Base-by-base conservation (phyloP, 345 rosid species). In the Arabidopsis suecica region DNA sequence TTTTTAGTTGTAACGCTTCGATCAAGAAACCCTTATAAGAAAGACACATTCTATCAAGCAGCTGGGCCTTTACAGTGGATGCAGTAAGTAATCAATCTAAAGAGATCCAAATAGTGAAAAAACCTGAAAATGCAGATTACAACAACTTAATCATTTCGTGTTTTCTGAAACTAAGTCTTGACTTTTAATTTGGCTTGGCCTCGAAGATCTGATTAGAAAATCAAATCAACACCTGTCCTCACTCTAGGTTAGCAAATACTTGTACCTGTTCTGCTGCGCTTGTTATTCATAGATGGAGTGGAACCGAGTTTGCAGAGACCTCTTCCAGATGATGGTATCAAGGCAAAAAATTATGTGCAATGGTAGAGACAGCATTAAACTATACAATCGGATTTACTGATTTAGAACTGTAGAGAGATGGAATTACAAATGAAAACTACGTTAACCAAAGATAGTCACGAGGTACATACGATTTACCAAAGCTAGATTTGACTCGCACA, bases 381-480 rank as follows among this genome's bases (percentile, higher is more conserved):
- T 13, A 25, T 11, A 54, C 1, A 22, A 53, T 11, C 3, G 34
- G 36, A 8, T 28, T 3, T 55, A 55, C 14, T 56, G 40, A 32
- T 56, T 9, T 3, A n/a, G 12, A 57, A 33, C 25, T 33, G 41
- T n/a, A n/a, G 41, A 57, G 41, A 20, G 30, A 55, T 7, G 16
- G 20, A 7, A 16, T 3, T 47, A 16, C 18, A 18, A 48, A 48
- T 7, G 10, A 48, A 16, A 16, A 7, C 23, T 48, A 6, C 23
- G 7, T 48, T 14, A n/a, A 54, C 20, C 59, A 6, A 6, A 28
- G 28, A 14, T 7, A 5, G 18, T 28, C 36, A 5, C 12, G 0
- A 54, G 58, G 60, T 30, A 13, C 9, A 55, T 30, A 55, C 61
- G 38, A 55, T 54, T 14, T 56, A 58, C 63, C 25, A 58, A 34